A percentile compares a stretch with the other conserved stretches of the same genome.
Evolutionary conservation across 1,139 yeast genomes (phyloP).

Genomic region (Pneumocystis sp.): DNA sequence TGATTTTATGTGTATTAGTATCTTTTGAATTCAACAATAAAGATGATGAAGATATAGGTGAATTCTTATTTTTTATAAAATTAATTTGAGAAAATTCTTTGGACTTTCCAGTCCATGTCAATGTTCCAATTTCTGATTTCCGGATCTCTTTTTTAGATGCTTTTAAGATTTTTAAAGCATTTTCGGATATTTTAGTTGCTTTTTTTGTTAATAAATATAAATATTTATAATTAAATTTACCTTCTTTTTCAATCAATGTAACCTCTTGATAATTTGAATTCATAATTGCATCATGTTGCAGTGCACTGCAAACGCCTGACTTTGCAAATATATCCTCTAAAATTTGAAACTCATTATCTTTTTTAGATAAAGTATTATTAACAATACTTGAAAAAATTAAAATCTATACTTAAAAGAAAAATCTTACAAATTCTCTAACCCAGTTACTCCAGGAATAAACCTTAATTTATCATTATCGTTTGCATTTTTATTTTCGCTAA

Average conservation of each 20-base stretch:
- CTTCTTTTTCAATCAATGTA: conserved; percentile 49
- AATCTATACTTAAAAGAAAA: conserved; percentile 15
- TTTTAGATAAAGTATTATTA: conserved; percentile 19
- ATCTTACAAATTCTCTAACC: conserved; percentile 31
- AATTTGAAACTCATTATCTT: conserved; percentile 42
- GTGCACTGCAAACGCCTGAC: conserved; percentile 59
- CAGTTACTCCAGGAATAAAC: conserved; percentile 29
- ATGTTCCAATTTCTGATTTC: conserved; percentile 57
- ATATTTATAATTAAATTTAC: neutral
- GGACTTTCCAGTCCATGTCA: conserved; percentile 92
- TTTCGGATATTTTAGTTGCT: conserved; percentile 59
- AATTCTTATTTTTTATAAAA: conserved; percentile 10
- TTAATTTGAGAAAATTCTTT: conserved; percentile 31
- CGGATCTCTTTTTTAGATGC: conserved; percentile 53
- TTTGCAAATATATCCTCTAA: conserved; percentile 62
- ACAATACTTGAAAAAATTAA: conserved; percentile 6
- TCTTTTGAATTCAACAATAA: conserved; percentile 7
- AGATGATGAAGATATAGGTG: neutral
- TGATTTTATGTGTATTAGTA: conserved; percentile 15
- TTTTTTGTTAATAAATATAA: neutral
- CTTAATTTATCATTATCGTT: conserved; percentile 16
- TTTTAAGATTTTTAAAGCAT: conserved; percentile 59
- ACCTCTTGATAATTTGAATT: conserved; percentile 40
- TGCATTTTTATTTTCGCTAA: conserved; percentile 14
- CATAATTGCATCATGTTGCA: conserved; percentile 67